phyloP scores from a whole-genome alignment of 768 basidiomycete species.

The Fomitopsis pulvina region DNA sequence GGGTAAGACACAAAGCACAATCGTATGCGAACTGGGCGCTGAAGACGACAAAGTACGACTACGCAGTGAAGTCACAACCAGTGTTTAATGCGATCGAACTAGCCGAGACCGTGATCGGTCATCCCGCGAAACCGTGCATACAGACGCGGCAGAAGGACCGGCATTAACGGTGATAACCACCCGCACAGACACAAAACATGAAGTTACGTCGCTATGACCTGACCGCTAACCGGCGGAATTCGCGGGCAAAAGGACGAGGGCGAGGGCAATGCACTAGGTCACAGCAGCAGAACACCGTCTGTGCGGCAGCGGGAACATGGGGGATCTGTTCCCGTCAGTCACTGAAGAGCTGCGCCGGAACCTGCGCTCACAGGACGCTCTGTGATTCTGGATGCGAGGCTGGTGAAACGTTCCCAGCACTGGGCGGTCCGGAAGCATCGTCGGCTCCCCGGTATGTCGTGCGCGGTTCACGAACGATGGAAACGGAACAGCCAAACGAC shows the following conservation, averaged over 20 bases:
- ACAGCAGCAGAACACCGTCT: no score
- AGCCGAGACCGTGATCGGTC: neutral
- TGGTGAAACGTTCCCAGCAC: no score
- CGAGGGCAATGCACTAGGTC: no score
- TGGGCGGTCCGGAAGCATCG: no score
- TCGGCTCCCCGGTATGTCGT: neutral
- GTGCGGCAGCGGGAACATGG: neutral
- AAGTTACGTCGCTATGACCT: no score
- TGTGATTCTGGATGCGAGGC: no score
- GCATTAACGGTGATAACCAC: neutral
- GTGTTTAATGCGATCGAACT: neutral
- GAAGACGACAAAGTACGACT: no score
- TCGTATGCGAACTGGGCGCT: no score
- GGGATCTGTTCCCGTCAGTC: neutral
- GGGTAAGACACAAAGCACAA: no score
- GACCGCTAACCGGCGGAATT: no score
- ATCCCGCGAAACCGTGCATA: neutral
- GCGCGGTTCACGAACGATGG: no score
- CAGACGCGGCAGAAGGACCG: neutral
- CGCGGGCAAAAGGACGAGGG: no score
- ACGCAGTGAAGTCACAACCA: neutral
- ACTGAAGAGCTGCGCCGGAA: neutral
- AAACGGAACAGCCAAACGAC: neutral
- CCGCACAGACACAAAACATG: neutral
- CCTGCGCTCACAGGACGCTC: neutral